These are phyloP conservation scores for Stephania yunnanensis DNA, from an alignment of 164 flowering plant species.

Conservation along the genomic window DNA sequence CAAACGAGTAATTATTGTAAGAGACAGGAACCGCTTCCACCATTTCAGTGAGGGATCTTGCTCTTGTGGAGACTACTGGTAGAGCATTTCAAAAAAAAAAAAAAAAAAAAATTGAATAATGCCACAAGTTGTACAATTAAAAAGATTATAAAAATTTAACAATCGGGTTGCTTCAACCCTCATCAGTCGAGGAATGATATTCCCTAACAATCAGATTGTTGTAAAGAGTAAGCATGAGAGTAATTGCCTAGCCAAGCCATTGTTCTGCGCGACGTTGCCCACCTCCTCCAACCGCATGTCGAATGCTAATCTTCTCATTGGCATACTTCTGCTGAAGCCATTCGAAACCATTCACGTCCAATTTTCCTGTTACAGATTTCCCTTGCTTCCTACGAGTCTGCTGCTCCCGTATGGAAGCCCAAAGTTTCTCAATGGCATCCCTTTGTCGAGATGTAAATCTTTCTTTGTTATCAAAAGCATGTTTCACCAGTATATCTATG, in stretches of 20 bases:
- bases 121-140: neutral
- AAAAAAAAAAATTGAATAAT: neutral
- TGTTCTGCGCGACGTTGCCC: slow-evolving; percentile 65
- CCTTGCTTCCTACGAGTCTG: slow-evolving; percentile 81
- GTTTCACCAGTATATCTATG: slow-evolving; percentile 83
- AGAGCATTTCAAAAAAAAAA: slow-evolving; percentile 9
- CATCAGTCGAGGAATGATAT: neutral
- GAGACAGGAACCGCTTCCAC: slow-evolving; percentile 50
- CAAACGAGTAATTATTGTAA: slow-evolving; percentile 36
- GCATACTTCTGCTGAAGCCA: slow-evolving; percentile 82
- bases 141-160: neutral
- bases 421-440: slow-evolving; percentile 75
- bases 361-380: slow-evolving; percentile 85
- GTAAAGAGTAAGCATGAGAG: neutral
- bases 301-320: slow-evolving; percentile 79
- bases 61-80: slow-evolving; percentile 53
- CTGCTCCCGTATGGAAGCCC: slow-evolving; percentile 83
- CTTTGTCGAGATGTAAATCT: slow-evolving; percentile 78
- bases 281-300: slow-evolving; percentile 75
- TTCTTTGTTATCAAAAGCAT: slow-evolving; percentile 72
- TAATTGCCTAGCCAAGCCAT: slow-evolving; percentile 71
- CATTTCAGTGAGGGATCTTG: slow-evolving; percentile 44
- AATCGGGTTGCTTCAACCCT: slow-evolving; percentile 2
- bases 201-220: neutral
- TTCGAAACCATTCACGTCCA: slow-evolving; percentile 89